phyloP scores from a whole-genome alignment of 2,329 filamentous ascomycete genomes.

The Fragosphaeria purpurea region DNA sequence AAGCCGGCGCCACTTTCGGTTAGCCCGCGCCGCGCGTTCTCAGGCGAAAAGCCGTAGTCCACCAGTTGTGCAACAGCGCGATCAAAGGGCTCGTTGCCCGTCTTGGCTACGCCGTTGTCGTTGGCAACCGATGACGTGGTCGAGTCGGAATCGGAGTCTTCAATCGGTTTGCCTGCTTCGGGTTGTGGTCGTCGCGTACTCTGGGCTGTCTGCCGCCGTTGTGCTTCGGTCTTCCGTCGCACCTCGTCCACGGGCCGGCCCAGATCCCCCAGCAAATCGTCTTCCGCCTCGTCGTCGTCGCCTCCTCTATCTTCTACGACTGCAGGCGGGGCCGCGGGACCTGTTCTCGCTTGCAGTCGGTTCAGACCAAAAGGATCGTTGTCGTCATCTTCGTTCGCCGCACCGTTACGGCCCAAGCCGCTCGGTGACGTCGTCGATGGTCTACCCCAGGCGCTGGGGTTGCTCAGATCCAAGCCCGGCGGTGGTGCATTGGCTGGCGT shows the following conservation, averaged over 20 bases:
- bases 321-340: constrained; percentile 14
- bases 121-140: constrained; percentile 27
- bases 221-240: constrained; percentile 33
- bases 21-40: constrained; percentile 72
- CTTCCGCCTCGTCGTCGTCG: constrained; percentile 36
- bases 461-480: constrained; percentile 39
- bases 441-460: constrained; percentile 43
- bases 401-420: background rate
- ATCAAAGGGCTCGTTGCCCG: constrained; percentile 55
- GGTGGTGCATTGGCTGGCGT: constrained; percentile 31
- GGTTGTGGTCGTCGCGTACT: constrained; percentile 23
- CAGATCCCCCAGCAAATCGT: constrained; percentile 57
- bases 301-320: constrained; percentile 15
- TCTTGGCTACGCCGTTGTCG: constrained; percentile 17
- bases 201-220: constrained; percentile 10
- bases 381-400: constrained; percentile 43
- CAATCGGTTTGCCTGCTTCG: constrained; percentile 47
- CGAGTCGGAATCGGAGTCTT: constrained; percentile 37
- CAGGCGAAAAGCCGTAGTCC: constrained; percentile 86
- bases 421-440: constrained; percentile 14
- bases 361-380: constrained; percentile 83
- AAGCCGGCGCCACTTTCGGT: constrained; percentile 68
- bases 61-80: constrained; percentile 78
- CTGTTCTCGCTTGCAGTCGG: constrained; percentile 41
- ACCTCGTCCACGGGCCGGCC: constrained; percentile 56